Conservation (phyloP, 352 stramenopile genomes). For the Blastocystis sp. region DNA sequence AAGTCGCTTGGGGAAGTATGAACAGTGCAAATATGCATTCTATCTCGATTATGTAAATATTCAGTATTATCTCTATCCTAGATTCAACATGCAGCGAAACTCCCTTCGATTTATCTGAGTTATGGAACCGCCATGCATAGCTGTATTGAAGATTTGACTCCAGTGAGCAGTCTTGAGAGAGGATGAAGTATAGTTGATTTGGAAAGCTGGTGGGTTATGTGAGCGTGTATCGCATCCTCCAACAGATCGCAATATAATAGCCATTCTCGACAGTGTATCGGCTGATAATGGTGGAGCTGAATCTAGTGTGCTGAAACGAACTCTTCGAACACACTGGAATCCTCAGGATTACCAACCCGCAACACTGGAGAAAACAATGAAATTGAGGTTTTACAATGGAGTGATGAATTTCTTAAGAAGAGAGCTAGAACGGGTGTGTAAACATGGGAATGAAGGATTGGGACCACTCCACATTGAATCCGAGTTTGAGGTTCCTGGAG, state of each 20-base stretch:
- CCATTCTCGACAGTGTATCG: background rate
- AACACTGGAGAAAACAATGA: slow-evolving; percentile 23
- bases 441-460: background rate
- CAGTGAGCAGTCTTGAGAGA: background rate
- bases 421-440: slow-evolving; percentile 12
- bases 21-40: slow-evolving; percentile 40
- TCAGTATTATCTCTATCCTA: background rate
- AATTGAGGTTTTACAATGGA: slow-evolving; percentile 19
- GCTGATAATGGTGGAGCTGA: background rate
- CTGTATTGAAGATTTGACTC: slow-evolving; percentile 28
- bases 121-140: background rate
- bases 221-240: background rate
- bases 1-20: background rate
- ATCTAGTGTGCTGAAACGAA: background rate
- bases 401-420: slow-evolving; percentile 4
- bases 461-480: background rate
- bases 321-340: background rate
- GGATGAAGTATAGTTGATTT: background rate
- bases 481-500: background rate
- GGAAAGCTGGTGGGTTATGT: background rate
- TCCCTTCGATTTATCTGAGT: background rate
- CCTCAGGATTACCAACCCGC: background rate
- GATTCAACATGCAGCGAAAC: background rate
- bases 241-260: slow-evolving; percentile 21
- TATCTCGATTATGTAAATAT: slow-evolving; percentile 19